Conservation (phyloP, 495 filamentous ascomycete genomes). For the Immersiella caudata region DNA sequence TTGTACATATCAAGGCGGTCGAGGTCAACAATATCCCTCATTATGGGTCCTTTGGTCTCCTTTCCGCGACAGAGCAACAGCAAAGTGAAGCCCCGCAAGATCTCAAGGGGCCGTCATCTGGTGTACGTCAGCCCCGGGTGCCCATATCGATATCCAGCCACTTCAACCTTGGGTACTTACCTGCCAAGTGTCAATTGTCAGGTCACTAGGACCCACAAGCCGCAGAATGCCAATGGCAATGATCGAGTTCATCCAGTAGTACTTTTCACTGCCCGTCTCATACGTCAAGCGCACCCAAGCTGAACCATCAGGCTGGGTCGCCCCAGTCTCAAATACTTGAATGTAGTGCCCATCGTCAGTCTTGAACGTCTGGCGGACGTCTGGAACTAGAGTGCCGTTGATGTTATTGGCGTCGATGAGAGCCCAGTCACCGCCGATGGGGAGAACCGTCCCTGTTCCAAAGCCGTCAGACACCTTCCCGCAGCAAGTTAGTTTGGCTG, state of each 20-base stretch:
- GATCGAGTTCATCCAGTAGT: slow-evolving; percentile 24
- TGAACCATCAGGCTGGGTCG: slow-evolving; percentile 21
- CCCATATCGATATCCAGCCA: too few relatives aligned
- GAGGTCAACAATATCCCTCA: too few relatives aligned
- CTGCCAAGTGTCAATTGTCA: slow-evolving; percentile 24
- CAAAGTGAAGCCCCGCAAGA: too few relatives aligned
- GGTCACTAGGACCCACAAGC: neutral
- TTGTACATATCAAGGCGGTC: too few relatives aligned
- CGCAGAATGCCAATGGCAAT: slow-evolving; percentile 20
- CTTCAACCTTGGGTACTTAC: neutral
- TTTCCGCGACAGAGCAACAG: too few relatives aligned
- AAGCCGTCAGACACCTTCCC: too few relatives aligned
- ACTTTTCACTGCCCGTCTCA: slow-evolving; percentile 25
- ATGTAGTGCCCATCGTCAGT: slow-evolving; percentile 25
- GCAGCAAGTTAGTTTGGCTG: too few relatives aligned
- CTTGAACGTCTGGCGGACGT: slow-evolving; percentile 28
- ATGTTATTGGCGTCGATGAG: slow-evolving; percentile 20
- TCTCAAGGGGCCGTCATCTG: slow-evolving; percentile 1
- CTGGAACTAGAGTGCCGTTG: slow-evolving; percentile 20
- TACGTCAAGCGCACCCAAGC: slow-evolving; percentile 15
- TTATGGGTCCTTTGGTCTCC: too few relatives aligned
- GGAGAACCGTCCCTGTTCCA: slow-evolving; percentile 23
- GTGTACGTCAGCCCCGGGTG: too few relatives aligned
- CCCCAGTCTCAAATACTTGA: slow-evolving; percentile 22
- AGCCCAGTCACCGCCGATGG: slow-evolving; percentile 29